Percentiles rank a stretch among this genome's conserved stretches.
Conservation (phyloP, 2,329 filamentous ascomycete genomes). For the Penicillium sp. region DNA sequence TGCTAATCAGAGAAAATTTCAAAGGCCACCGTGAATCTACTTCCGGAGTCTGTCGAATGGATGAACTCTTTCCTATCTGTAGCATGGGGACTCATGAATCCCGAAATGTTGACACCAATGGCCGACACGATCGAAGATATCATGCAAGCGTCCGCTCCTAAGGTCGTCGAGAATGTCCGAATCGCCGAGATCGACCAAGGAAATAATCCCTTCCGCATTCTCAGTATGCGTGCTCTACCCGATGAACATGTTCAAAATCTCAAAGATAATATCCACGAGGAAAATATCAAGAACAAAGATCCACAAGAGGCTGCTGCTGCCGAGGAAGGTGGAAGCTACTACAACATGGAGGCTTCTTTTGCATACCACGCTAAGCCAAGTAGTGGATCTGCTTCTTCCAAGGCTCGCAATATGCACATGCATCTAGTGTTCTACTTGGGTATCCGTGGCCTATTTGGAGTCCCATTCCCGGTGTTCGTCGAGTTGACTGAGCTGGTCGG, state of each 20-base stretch:
- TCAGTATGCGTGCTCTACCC: slow-evolving; percentile 84
- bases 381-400: slow-evolving; percentile 72
- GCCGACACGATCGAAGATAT: slow-evolving; percentile 95
- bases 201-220: slow-evolving; percentile 83
- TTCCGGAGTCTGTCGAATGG: slow-evolving; percentile 95
- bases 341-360: slow-evolving; percentile 89
- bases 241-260: slow-evolving; percentile 81
- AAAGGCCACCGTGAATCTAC: slow-evolving; percentile 81
- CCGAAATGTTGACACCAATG: slow-evolving; percentile 89
- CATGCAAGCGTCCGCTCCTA: slow-evolving; percentile 93
- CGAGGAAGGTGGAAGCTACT: slow-evolving; percentile 88
- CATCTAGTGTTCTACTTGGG: slow-evolving; percentile 93
- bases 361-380: slow-evolving; percentile 88
- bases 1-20: slow-evolving; percentile 3
- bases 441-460: slow-evolving; percentile 84
- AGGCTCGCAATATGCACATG: slow-evolving; percentile 96
- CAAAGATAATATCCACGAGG: slow-evolving; percentile 77
- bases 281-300: slow-evolving; percentile 82
- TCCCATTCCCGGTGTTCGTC: slow-evolving; percentile 85
- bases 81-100: slow-evolving; percentile 90
- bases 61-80: slow-evolving; percentile 87
- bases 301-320: slow-evolving; percentile 85
- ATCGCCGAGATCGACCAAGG: slow-evolving; percentile 96
- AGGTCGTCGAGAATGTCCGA: slow-evolving; percentile 90
- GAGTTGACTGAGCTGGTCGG: slow-evolving; percentile 91